These are phyloP conservation scores for Quercus rubra DNA, from an alignment of 306 rosid genomes.

Conservation along the genomic window DNA sequence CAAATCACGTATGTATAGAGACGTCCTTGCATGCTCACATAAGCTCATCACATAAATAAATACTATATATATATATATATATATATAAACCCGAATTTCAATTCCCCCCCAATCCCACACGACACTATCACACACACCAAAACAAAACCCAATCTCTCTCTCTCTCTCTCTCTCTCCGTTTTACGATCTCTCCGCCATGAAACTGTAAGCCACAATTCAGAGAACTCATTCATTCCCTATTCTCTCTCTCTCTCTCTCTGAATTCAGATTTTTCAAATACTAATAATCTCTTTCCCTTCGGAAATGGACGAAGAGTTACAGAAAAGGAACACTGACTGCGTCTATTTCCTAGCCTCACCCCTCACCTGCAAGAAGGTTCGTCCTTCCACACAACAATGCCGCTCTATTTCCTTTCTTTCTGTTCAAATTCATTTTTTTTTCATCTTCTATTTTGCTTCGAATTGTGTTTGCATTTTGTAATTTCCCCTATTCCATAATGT, in stretches of 20 bases:
- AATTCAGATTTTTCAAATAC: not conserved
- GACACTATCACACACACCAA: not conserved
- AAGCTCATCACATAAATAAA: too few relatives aligned
- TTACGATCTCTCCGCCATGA: slow-evolving; percentile 18
- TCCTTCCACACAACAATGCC: not conserved
- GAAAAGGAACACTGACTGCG: slow-evolving; percentile 78
- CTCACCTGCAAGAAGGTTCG: slow-evolving; percentile 89
- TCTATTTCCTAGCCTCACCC: slow-evolving; percentile 84
- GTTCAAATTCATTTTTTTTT: not conserved
- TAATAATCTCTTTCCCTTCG: not conserved
- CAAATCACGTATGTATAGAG: too few relatives aligned
- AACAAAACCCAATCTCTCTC: not conserved
- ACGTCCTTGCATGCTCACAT: too few relatives aligned
- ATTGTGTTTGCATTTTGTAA: not conserved
- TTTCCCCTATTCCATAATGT: not conserved
- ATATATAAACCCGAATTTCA: too few relatives aligned
- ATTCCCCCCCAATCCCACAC: too few relatives aligned
- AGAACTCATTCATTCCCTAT: slow-evolving; percentile 4
- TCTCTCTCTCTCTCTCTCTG: not conserved
- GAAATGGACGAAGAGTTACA: slow-evolving; percentile 64
- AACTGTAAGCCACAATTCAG: slow-evolving; percentile 7
- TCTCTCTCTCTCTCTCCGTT: not conserved
- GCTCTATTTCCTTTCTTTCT: not conserved
- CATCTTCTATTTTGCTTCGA: not conserved
- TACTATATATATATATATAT: too few relatives aligned